Base-by-base conservation (phyloP, 2,329 filamentous ascomycete genomes). In the Aaosphaeria arxii region DNA sequence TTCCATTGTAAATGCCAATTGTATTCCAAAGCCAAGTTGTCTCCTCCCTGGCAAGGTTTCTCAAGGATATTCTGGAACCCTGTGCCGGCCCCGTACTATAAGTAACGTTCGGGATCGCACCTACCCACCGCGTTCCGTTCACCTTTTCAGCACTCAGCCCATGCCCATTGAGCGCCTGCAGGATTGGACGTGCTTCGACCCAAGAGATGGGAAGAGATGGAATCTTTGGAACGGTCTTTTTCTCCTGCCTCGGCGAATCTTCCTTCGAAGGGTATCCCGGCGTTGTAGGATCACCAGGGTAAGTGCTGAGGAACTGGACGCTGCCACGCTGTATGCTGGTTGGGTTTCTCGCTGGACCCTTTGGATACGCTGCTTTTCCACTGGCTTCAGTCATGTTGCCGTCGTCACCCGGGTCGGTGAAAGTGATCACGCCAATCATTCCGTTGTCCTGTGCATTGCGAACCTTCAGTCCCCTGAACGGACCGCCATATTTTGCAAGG, bases 181-280 rank as follows among this genome's bases (percentile, higher is more conserved):
- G 77, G 32, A 96, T 81, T 0, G 91, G 91, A 17, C 95, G 70
- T 1, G 87, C 90, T 55, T 95, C 90, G 4, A 76, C 71, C 66
- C 91, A 95, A 0, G 91, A 95, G 36, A 96, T 88, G 2, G 91
- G 91, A 5, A 95, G 74, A 1, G 91, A 95, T 0, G 91, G 91
- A 48, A 96, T 96, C 1, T 79, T 81, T 0, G 91, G 87, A 29
- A 83, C 88, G 4, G 80, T 78, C 17, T 85, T 76, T 0, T 84
- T 83, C n/a, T 89, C 84, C 45, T 82, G 77, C 32, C 91, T 83
- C 11, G 87, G 87, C 13, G 79, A 87, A 30, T 86, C 89, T 11
- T 88, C 87, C 67, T 91, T 91, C 0, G 89, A 95, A 3, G 90
- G 86, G 62, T 95, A 96, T 5, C 91, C 66, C 6, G 68, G 68